These are phyloP conservation scores for Phaeotremella fagi DNA, from an alignment of 768 basidiomycete species.

Conservation along the genomic window DNA sequence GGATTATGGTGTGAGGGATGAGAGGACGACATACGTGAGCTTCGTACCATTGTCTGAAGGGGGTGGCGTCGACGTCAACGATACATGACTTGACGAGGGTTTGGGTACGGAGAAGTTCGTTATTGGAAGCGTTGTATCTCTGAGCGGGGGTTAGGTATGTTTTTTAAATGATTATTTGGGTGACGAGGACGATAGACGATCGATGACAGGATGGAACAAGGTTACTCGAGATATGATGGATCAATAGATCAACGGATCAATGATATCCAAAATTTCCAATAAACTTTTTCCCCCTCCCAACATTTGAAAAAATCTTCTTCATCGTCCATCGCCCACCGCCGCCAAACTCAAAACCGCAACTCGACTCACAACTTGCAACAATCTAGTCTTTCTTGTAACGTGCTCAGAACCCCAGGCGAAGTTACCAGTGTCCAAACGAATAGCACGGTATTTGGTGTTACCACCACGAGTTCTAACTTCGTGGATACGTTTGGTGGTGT, in stretches of 20 bases:
- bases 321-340: not conserved
- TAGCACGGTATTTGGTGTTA: slow-evolving; percentile 89
- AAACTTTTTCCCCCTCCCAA: too few species aligned
- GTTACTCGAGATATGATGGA: too few species aligned
- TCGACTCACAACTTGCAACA: slow-evolving; percentile 83
- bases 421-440: slow-evolving; percentile 94
- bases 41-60: slow-evolving; percentile 99
- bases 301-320: too few species aligned
- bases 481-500: slow-evolving; percentile 88
- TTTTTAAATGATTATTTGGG: not conserved
- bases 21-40: slow-evolving; percentile 68
- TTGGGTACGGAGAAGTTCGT: slow-evolving; percentile 99
- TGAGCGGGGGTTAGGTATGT: slow-evolving; percentile 42
- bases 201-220: not conserved
- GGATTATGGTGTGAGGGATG: slow-evolving; percentile 2
- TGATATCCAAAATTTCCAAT: too few species aligned
- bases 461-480: slow-evolving; percentile 92
- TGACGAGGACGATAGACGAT: too few species aligned
- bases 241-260: too few species aligned
- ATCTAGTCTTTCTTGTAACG: slow-evolving; percentile 88
- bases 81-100: slow-evolving; percentile 95
- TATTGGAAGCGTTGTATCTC: slow-evolving; percentile 99
- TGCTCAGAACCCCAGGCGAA: slow-evolving; percentile 98
- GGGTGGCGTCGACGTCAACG: slow-evolving; percentile 95
- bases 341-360: not conserved